Base-by-base conservation (phyloP, 2,329 filamentous ascomycete species). In the Cyphellophora europaea region DNA sequence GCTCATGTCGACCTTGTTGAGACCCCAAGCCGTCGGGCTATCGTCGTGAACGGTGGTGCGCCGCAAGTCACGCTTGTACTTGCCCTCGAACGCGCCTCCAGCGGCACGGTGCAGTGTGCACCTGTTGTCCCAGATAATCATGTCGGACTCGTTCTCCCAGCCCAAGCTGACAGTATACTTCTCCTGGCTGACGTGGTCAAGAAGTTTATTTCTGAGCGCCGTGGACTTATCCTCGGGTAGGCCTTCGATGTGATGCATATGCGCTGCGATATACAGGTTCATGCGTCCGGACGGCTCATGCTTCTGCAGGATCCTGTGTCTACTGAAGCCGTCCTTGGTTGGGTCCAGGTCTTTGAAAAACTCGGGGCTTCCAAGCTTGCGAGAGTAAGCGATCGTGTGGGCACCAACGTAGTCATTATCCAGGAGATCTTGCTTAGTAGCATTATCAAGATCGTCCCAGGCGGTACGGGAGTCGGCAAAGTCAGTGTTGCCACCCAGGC, bases 101-200 rank as follows among this genome's bases (percentile, higher is more conserved):
- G 58, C 62, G 0, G 69, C 68, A 3, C 70, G 53, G 51, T 77
- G 72, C 58, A 76, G 59, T 8, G 69, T 65, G 33, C 60, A 64
- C 0, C 66, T 66, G 48, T 77, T 77, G 45, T 78, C 73, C 73
- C 74, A 77, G 15, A 72, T 61, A 14, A 76, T 51, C 40, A 77
- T 33, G 47, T 77, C 72, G 0, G 66, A 61, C 0, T 54, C 47
- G 3, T 62, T 46, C 15, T 63, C 43, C 71, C 71, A 77, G 23
- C 56, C 49, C 3, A 73, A 57, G 4, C 54, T 58, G 10, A 65
- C 39, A 0, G 59, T 51, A 44, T 70, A 69, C 46, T 67, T 66
- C 1, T 58, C 51, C 52, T 68, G 63, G 4, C 60, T 65, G 1
- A 58, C 63, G 47, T 72, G 69, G 2, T 48, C 47, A 27, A 66